Conservation (phyloP, 306 rosid genomes). For the Crotalaria pallida region DNA sequence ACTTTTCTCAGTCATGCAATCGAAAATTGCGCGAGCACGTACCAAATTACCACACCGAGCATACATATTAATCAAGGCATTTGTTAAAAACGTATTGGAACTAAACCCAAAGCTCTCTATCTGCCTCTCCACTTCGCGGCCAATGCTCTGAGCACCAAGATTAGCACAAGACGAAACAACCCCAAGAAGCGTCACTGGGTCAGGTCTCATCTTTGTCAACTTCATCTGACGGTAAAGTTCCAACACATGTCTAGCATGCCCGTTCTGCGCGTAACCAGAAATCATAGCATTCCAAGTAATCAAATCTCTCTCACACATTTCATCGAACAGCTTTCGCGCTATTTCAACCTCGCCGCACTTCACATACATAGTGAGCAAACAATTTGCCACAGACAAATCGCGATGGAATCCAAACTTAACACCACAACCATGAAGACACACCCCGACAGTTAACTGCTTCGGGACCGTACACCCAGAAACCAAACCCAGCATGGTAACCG, state of each 20-base stretch:
- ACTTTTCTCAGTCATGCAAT: constrained; percentile 28
- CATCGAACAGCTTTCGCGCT: constrained; percentile 57
- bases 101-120: constrained; percentile 26
- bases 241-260: constrained; percentile 60
- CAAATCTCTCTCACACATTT: constrained; percentile 56
- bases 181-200: constrained; percentile 45
- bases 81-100: constrained; percentile 37
- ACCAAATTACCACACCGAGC: constrained; percentile 51
- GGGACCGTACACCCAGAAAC: constrained; percentile 50
- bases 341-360: constrained; percentile 55
- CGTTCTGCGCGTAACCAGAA: constrained; percentile 81
- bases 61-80: constrained; percentile 45
- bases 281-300: constrained; percentile 90
- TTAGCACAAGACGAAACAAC: constrained; percentile 44
- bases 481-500: constrained; percentile 71
- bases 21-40: constrained; percentile 27
- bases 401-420: constrained; percentile 45
- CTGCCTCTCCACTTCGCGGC: constrained; percentile 32
- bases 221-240: constrained; percentile 45
- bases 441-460: constrained; percentile 36
- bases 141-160: constrained; percentile 44
- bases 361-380: constrained; percentile 73
- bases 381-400: constrained; percentile 54
- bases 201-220: constrained; percentile 28
- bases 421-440: constrained; percentile 44